Evolutionary conservation across 768 basidiomycete genomes (phyloP).

Genomic region (Rickenella mellea): DNA sequence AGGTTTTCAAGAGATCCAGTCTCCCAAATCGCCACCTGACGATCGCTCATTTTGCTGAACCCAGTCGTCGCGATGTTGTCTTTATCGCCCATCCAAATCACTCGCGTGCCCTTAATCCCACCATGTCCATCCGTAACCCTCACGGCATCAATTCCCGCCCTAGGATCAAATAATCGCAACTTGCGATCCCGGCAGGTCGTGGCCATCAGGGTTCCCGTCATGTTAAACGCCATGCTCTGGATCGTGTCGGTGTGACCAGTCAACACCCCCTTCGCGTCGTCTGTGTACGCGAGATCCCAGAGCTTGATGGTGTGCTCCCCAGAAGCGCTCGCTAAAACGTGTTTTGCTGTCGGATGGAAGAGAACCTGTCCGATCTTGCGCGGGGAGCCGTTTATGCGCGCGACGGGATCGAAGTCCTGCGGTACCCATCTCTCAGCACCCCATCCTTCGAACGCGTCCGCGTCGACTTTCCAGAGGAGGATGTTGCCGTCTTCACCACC

Average conservation of each 20-base stretch:
- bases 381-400: slow-evolving; percentile 65
- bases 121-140: slow-evolving; percentile 78
- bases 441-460: slow-evolving; percentile 72
- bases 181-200: slow-evolving; percentile 94
- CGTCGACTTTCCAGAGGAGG: slow-evolving; percentile 81
- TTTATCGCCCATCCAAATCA: slow-evolving; percentile 83
- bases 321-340: slow-evolving; percentile 71
- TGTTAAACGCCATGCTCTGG: slow-evolving; percentile 76
- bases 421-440: slow-evolving; percentile 75
- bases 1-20: slow-evolving; percentile 62
- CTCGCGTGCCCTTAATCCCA: slow-evolving; percentile 87
- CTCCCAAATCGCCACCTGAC: slow-evolving; percentile 89
- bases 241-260: slow-evolving; percentile 80
- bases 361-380: slow-evolving; percentile 91
- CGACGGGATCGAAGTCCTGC: slow-evolving; percentile 77
- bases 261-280: slow-evolving; percentile 51
- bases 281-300: slow-evolving; percentile 80
- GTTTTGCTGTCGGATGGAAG: slow-evolving; percentile 86
- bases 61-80: slow-evolving; percentile 92
- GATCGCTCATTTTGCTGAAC: slow-evolving; percentile 93
- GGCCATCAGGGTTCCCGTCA: slow-evolving; percentile 69
- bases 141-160: slow-evolving; percentile 73
- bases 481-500: slow-evolving; percentile 92
- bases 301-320: slow-evolving; percentile 86
- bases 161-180: slow-evolving; percentile 85